Base-by-base conservation (phyloP, 805 yeast species). In the Starmerella apis region DNA sequence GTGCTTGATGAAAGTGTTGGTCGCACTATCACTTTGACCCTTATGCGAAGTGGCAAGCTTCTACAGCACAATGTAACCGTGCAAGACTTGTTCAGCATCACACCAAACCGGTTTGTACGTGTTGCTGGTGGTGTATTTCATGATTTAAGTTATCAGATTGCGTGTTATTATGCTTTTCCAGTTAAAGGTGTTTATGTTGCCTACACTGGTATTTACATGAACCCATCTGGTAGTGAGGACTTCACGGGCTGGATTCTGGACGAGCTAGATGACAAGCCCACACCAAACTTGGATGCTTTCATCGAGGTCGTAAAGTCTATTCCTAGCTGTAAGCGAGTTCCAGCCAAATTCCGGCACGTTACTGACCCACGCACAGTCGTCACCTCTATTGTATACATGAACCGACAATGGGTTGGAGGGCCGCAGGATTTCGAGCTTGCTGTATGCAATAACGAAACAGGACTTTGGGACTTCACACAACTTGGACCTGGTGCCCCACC, bases 41-140 rank as follows among this genome's bases (percentile, higher is more conserved):
- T 88, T 22, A 86, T 83, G 67, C 75, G 96, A 63, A 85, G 88
- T 42, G 94, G 94, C 6, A 67, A 73, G 52, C 75, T 76, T 47
- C 64, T 79, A 11, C 64, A 59, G 4, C 73, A 78, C 27, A 63
- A 54, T 4, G 76, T 85, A 48, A 64, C 60, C 18, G 82, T 88
- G 38, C 86, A 82, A 33, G 83, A 88, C 60, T 70, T 88, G 52
- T 95, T 87, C 63, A 70, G 73, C 6, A 84, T 87, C 30, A 83
- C 96, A 0, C 96, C 96, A 27, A 77, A 75, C 60, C 72, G 87
- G 56, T 86, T 78, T 63, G 79, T 88, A 4, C 82, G 81, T 48
- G 90, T 84, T 7, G 81, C 83, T 44, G 96, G 96, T 49, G 94
- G 94, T 1, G 76, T 86, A 0, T 86, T 87, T 67, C 86, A 87